Conservation (phyloP, 495 filamentous ascomycete species). For the Xylaria castorea region DNA sequence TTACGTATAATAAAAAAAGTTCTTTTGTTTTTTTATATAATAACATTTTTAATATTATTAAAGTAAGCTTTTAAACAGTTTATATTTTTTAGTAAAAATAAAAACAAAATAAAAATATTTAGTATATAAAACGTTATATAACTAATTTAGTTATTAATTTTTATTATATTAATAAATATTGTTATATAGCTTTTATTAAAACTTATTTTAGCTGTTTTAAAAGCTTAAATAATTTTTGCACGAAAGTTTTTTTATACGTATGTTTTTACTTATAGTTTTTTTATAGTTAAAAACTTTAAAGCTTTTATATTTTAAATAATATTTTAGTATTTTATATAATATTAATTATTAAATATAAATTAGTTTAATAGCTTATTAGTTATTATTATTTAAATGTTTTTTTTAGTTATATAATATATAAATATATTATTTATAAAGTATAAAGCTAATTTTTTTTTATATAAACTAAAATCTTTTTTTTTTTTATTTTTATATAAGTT, state of each 20-base stretch:
- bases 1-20: neutral
- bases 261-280: neutral
- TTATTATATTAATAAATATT: neutral
- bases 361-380: neutral
- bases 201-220: neutral
- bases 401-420: neutral
- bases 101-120: neutral
- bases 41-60: conserved; percentile 10
- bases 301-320: conserved; percentile 4
- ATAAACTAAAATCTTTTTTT: neutral
- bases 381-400: conserved; percentile 3
- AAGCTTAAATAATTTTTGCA: neutral
- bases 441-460: neutral
- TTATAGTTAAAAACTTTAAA: conserved; percentile 5
- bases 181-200: neutral
- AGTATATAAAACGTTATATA: neutral
- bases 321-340: too few species aligned
- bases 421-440: conserved; percentile 14
- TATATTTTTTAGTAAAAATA: neutral
- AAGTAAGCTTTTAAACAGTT: neutral
- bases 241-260: neutral
- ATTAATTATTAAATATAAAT: neutral
- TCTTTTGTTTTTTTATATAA: neutral
- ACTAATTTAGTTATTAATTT: neutral
- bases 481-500: conserved; percentile 7